Evolutionary conservation across 345 rosid genomes (phyloP), one percentile per base, ranked within the genome.

Genomic region (Syzygium grande): DNA sequence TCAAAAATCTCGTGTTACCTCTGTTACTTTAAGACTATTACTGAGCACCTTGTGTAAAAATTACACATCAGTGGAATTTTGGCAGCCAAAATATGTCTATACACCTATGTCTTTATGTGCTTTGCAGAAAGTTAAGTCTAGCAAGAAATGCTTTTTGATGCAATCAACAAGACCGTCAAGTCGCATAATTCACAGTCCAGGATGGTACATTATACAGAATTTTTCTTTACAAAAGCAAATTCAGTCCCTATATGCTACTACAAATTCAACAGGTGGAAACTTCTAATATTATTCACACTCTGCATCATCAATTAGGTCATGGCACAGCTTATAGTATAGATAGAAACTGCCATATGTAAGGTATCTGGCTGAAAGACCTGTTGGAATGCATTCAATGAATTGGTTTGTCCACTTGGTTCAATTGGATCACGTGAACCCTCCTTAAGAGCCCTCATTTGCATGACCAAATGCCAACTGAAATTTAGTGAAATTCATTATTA

Each of bases 341-440:
- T 17, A 73, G 49, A 7, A 61, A 86, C 91, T 88, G 90, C 95
- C 91, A 78, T 90, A 86, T 90, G 87, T 43, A 90, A 53, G 89
- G 86, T 22, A 77, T 94, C 95, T 53, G 92, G 83, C 85, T 87
- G 77, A 63, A 95, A 90, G 86, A 94, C 92, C 51, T 93, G 96
- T 85, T 92, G 96, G 89, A 95, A 91, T 84, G 95, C 94, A 51
- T 94, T 96, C 91, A 95, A 88, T 49, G 96, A 94, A 91, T 95
- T 95, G 49, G 96, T 95, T 85, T 93, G 92, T 53, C 94, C 95
- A 87, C 94, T 96, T 53, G 96, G 95, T 49, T 93, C 92, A 88
- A 92, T 92, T 61, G 95, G 97, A 43, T 95, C 98, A 87, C 91
- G 92, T 38, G 95, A 86, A 84, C 93, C 95, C 89, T 93, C 92